A percentile compares a stretch with the other conserved stretches of the same genome.
Conservation (phyloP, 257 asterid species). For the Solanum gandarillasii region DNA sequence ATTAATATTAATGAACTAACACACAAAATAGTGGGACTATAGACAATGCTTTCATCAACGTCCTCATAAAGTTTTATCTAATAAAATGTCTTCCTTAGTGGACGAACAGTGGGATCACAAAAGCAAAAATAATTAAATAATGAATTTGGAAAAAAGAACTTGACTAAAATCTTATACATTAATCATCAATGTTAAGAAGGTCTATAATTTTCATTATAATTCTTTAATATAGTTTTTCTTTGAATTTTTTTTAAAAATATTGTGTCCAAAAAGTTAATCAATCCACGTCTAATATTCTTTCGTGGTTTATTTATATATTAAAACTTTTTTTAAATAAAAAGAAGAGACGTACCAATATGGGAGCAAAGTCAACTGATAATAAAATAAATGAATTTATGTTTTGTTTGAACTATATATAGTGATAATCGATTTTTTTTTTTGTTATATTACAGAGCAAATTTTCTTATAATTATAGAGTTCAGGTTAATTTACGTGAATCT, state of each 20-base stretch:
- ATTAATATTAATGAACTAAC: too few relatives aligned
- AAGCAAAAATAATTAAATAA: not conserved
- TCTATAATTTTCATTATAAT: not conserved
- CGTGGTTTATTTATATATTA: not conserved
- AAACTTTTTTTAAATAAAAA: not conserved
- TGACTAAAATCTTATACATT: not conserved
- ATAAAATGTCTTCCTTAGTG: not conserved
- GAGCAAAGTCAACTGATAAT: not conserved
- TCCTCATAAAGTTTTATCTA: rapidly evolving
- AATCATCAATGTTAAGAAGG: not conserved
- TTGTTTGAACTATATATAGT: not conserved
- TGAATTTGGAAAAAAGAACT: not conserved
- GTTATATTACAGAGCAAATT: not conserved
- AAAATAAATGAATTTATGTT: not conserved
- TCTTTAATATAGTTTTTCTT: not conserved
- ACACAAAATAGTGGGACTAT: too few relatives aligned
- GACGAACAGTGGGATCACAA: not conserved
- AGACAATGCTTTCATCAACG: too few relatives aligned
- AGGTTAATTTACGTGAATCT: rapidly evolving
- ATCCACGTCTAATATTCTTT: not conserved
- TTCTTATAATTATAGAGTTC: not conserved
- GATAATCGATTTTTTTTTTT: not conserved
- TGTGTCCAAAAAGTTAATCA: not conserved
- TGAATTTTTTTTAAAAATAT: not conserved
- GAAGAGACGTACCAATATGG: not conserved